phyloP scores from a whole-genome alignment of 129 eudicot genomes.

The Glebionis coronaria region DNA sequence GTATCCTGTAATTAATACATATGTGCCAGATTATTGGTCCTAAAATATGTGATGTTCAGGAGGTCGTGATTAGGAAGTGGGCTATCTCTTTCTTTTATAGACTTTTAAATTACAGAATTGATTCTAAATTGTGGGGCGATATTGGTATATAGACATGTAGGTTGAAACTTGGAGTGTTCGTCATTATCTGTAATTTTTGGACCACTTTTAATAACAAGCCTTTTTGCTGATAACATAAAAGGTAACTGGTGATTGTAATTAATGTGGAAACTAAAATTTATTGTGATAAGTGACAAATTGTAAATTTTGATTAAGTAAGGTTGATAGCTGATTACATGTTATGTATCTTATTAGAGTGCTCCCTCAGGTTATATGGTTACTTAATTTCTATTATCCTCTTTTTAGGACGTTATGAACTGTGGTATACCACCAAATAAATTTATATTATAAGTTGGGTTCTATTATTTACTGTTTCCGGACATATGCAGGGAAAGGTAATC shows the following conservation, averaged over 20 bases:
- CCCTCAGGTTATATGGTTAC: neutral
- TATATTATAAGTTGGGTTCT: too few species aligned
- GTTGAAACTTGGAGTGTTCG: too few species aligned
- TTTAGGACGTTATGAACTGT: neutral
- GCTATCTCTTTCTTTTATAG: neutral
- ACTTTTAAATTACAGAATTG: neutral
- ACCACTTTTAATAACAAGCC: neutral
- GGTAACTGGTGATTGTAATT: neutral
- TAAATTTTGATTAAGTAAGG: neutral
- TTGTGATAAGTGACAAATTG: neutral
- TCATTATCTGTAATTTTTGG: too few species aligned
- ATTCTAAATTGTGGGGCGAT: neutral
- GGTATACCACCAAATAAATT: neutral
- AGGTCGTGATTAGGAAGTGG: neutral
- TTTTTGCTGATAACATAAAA: neutral
- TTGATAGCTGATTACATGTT: neutral
- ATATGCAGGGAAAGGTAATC: slow-evolving; percentile 72
- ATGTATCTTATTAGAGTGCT: neutral
- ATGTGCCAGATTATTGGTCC: neutral
- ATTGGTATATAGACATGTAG: neutral
- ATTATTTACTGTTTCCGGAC: too few species aligned
- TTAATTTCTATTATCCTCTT: neutral
- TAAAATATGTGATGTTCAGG: neutral
- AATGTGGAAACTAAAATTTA: too few species aligned
- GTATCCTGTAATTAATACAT: neutral